These are phyloP conservation scores for Podaxis sp. DNA, from an alignment of 768 basidiomycete species.

Conservation along the genomic window DNA sequence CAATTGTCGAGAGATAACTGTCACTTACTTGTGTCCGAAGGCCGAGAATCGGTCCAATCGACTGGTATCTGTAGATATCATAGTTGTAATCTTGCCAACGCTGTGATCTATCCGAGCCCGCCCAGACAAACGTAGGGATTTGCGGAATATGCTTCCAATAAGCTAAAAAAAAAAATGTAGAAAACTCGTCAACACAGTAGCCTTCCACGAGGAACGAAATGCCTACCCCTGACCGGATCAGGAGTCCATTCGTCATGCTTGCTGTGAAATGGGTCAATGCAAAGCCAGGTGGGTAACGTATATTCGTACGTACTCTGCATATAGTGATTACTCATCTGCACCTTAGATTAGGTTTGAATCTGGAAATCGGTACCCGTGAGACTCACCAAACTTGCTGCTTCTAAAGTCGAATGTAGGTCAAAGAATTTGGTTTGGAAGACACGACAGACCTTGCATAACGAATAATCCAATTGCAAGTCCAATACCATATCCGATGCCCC, in stretches of 20 bases:
- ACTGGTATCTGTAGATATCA: constrained; percentile 64
- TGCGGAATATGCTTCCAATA: constrained; percentile 55
- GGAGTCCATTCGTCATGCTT: constrained; percentile 46
- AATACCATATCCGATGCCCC: constrained; percentile 58
- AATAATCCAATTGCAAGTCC: constrained; percentile 59
- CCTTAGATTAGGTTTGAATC: neutral
- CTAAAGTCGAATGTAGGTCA: constrained; percentile 20
- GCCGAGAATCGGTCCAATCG: constrained; percentile 50
- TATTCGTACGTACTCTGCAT: constrained; percentile 29
- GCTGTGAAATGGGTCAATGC: constrained; percentile 22
- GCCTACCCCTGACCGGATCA: constrained; percentile 46
- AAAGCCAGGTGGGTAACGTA: neutral
- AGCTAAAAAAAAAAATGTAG: constrained; percentile 22
- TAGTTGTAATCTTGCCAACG: constrained; percentile 66
- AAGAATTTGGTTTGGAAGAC: neutral
- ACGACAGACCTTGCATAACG: constrained; percentile 52
- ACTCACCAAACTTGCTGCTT: constrained; percentile 39
- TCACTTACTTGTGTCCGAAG: constrained; percentile 39
- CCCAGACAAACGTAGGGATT: constrained; percentile 65
- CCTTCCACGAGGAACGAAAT: neutral
- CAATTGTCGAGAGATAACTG: neutral
- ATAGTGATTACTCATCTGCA: constrained; percentile 45
- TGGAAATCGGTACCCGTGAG: neutral
- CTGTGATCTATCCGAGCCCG: constrained; percentile 55
- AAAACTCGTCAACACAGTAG: neutral